Conservation (phyloP, 768 basidiomycete genomes). For the Lentinus brumalis region DNA sequence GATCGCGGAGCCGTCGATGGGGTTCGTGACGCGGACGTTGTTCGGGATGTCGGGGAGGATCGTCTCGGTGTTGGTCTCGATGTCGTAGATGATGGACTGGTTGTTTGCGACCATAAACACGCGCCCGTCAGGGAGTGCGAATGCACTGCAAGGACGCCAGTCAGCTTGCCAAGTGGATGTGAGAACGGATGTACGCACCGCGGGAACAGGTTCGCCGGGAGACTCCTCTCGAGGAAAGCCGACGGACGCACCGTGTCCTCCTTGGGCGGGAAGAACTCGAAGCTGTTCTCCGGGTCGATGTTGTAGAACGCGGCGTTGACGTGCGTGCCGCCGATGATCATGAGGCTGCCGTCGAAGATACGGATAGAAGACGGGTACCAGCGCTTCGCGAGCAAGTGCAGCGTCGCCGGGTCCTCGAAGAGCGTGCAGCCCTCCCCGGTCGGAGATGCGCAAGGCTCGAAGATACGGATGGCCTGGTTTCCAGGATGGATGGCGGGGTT, state of each 20-base stretch:
- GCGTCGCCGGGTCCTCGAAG: constrained; percentile 60
- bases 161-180: constrained; percentile 64
- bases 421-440: constrained; percentile 56
- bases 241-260: constrained; percentile 33
- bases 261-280: constrained; percentile 85
- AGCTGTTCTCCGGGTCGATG: constrained; percentile 72
- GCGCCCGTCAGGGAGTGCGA: constrained; percentile 66
- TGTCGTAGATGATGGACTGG: constrained; percentile 81
- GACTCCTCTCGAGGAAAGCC: constrained; percentile 32
- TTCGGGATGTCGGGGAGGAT: constrained; percentile 72
- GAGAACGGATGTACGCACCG: constrained; percentile 62
- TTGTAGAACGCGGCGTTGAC: constrained; percentile 89
- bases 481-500: constrained; percentile 75
- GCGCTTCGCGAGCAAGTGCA: constrained; percentile 74
- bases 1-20: constrained; percentile 74
- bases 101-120: constrained; percentile 79
- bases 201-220: constrained; percentile 40
- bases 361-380: constrained; percentile 80
- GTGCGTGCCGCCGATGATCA: constrained; percentile 80
- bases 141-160: constrained; percentile 72
- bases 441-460: constrained; percentile 62
- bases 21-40: constrained; percentile 81
- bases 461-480: constrained; percentile 73
- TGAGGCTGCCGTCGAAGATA: constrained; percentile 72
- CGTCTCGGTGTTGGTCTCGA: constrained; percentile 61